These are phyloP conservation scores for Shiraia bambusicola DNA, from an alignment of 2,329 filamentous ascomycete genomes.

Conservation along the genomic window DNA sequence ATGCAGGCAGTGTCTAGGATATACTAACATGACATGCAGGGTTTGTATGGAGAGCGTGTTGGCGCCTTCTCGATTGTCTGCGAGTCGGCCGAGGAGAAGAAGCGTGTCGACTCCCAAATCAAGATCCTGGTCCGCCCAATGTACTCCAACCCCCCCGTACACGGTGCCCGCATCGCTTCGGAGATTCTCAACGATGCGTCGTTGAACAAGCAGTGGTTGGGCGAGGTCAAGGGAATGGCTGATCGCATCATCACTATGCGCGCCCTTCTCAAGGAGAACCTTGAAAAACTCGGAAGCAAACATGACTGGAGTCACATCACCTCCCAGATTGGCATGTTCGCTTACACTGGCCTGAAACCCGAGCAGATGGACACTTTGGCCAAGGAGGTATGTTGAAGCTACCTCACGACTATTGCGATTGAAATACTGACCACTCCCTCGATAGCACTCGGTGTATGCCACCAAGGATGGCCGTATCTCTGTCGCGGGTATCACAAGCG, in stretches of 20 bases:
- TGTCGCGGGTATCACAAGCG: constrained; percentile 78
- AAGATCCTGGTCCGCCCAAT: constrained; percentile 96
- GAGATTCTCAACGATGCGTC: constrained; percentile 84
- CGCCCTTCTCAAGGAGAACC: constrained; percentile 87
- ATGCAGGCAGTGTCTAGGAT: background rate
- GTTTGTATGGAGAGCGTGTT: constrained; percentile 97
- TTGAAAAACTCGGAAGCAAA: constrained; percentile 91
- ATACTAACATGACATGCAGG: constrained; percentile 51
- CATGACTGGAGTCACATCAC: constrained; percentile 99
- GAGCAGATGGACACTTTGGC: constrained; percentile 90
- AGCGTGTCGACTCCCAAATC: constrained; percentile 93
- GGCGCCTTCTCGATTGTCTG: constrained; percentile 94
- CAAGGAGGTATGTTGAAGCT: constrained; percentile 65
- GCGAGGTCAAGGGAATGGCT: constrained; percentile 97
- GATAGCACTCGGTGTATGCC: constrained; percentile 86
- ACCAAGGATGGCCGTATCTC: constrained; percentile 90
- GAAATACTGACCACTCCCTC: constrained; percentile 13
- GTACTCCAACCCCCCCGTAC: constrained; percentile 97
- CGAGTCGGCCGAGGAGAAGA: constrained; percentile 84
- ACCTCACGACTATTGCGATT: background rate
- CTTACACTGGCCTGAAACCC: constrained; percentile 88
- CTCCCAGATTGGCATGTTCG: constrained; percentile 96
- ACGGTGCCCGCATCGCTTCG: constrained; percentile 91
- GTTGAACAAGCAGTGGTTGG: constrained; percentile 91
- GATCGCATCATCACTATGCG: constrained; percentile 99